Evolutionary conservation across 2,329 filamentous ascomycete genomes (phyloP), one percentile per base, ranked within the genome.

Genomic region (Cladorrhinum sp.): DNA sequence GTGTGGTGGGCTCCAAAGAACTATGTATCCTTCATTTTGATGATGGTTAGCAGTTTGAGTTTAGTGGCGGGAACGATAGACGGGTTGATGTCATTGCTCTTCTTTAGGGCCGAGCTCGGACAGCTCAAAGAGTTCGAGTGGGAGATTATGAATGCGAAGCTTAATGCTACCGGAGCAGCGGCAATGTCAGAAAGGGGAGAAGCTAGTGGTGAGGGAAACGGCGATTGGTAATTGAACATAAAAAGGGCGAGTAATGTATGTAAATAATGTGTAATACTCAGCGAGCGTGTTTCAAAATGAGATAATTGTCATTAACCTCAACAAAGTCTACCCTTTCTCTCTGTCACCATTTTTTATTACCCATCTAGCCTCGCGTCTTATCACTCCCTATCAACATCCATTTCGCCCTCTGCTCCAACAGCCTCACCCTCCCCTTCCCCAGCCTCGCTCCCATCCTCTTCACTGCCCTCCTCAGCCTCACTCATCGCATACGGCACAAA

Each of bases 121-220:
- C 88, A 89, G 3, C 77, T 99, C 58, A 88, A 86, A 69, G 95
- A 99, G 77, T 98, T 98, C 76, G 86, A 95, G 72, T 97, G 92
- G 90, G 95, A 99, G 75, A 87, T 98, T 24, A 78, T 78, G 55
- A 93, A 90, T 71, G 88, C 88, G 12, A 86, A 77, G 71, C 69
- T 24, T 1, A 56, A 45, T 49, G 53, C 53, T 45, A 36, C 36
- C n/a, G 53, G 38, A n/a, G 38, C 16, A n/a, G 38, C 16, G 23
- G 24, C 9, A 16, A 9, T 23, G 52, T 16, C 22, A 10, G 51
- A 23, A 22, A 45, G 38, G 25, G 51, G 13, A 29, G 50, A 53
- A 32, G 16, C 32, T 3, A 16, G 10, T 13, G 36, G 25, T 4
- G 52, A 54, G 9, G 51, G 41, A 48, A 16, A 24, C 23, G 22